Evolutionary conservation across 495 filamentous ascomycete genomes (phyloP).

Genomic region (Aspergillus ostianus): DNA sequence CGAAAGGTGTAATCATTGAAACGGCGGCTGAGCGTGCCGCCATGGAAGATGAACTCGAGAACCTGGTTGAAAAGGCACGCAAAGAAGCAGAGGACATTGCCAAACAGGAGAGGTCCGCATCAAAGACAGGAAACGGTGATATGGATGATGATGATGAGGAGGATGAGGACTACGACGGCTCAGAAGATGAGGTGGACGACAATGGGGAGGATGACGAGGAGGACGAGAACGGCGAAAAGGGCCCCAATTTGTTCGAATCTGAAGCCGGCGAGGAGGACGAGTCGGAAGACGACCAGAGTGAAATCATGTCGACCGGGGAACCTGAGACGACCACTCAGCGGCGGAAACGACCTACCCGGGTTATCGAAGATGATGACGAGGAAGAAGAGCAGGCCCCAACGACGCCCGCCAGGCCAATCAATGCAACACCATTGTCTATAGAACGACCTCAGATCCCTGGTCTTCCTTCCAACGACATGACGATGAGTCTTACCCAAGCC

Average conservation of each 20-base stretch:
- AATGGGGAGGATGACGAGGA: slow-evolving; percentile 24
- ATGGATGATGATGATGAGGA: slow-evolving; percentile 39
- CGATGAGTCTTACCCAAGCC: slow-evolving; percentile 83
- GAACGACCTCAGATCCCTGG: slow-evolving; percentile 53
- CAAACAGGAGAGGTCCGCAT: slow-evolving; percentile 67
- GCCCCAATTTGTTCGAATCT: slow-evolving; percentile 33
- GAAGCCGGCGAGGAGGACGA: slow-evolving; percentile 36
- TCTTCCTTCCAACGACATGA: slow-evolving; percentile 49
- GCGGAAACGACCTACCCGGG: slow-evolving; percentile 38
- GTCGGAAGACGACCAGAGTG: slow-evolving; percentile 31
- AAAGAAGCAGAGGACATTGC: slow-evolving; percentile 77
- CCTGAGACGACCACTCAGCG: slow-evolving; percentile 23
- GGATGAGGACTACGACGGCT: slow-evolving; percentile 45
- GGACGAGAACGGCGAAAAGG: slow-evolving; percentile 41
- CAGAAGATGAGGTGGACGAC: slow-evolving; percentile 57
- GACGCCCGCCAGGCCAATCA: slow-evolving; percentile 34
- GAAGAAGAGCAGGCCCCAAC: slow-evolving; percentile 43
- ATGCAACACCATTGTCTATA: slow-evolving; percentile 25
- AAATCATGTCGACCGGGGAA: slow-evolving; percentile 29
- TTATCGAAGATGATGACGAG: slow-evolving; percentile 54
- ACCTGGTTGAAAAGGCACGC: slow-evolving; percentile 80
- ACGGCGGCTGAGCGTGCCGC: slow-evolving; percentile 82
- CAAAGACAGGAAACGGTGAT: slow-evolving; percentile 66
- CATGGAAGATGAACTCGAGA: slow-evolving; percentile 78
- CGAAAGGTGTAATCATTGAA: slow-evolving; percentile 78